These are phyloP conservation scores for Tetrahymena malaccensis DNA, from an alignment of 73 alveolate species.

Conservation along the genomic window DNA sequence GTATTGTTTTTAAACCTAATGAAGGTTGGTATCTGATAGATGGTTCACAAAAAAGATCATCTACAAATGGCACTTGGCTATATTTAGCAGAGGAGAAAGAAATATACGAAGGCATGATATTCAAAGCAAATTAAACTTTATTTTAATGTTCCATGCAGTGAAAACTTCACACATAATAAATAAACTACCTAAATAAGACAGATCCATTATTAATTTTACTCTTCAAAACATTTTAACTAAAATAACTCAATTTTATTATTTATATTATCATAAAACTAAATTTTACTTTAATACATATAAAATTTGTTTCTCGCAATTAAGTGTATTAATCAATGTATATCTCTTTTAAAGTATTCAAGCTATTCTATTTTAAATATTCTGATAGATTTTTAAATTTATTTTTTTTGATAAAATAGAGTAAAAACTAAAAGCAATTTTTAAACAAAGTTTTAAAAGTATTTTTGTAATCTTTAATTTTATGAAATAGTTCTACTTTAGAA, in stretches of 20 bases:
- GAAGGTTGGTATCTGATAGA: slow-evolving; percentile 50
- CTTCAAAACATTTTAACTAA: too few species aligned
- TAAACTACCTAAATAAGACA: not conserved
- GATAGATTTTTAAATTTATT: too few species aligned
- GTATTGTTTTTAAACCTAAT: slow-evolving; percentile 38
- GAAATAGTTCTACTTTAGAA: too few species aligned
- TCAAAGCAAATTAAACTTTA: slow-evolving; percentile 72
- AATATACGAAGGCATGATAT: slow-evolving; percentile 67
- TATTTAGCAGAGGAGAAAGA: slow-evolving; percentile 65
- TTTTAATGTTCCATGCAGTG: slow-evolving; percentile 26
- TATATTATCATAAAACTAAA: too few species aligned
- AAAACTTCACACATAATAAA: not conserved
- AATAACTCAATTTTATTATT: too few species aligned
- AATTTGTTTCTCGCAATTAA: not conserved
- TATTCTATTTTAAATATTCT: too few species aligned
- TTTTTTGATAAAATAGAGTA: too few species aligned
- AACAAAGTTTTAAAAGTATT: too few species aligned
- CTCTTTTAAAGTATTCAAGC: not conserved
- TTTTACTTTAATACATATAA: too few species aligned
- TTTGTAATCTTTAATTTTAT: too few species aligned
- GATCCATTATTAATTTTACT: not conserved
- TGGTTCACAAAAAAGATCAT: slow-evolving; percentile 54
- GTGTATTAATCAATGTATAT: not conserved
- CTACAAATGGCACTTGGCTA: slow-evolving; percentile 79
- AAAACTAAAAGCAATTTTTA: too few species aligned